Evolutionary conservation across 257 asterid genomes (phyloP).

Genomic region (Oldenlandia corymbosa): DNA sequence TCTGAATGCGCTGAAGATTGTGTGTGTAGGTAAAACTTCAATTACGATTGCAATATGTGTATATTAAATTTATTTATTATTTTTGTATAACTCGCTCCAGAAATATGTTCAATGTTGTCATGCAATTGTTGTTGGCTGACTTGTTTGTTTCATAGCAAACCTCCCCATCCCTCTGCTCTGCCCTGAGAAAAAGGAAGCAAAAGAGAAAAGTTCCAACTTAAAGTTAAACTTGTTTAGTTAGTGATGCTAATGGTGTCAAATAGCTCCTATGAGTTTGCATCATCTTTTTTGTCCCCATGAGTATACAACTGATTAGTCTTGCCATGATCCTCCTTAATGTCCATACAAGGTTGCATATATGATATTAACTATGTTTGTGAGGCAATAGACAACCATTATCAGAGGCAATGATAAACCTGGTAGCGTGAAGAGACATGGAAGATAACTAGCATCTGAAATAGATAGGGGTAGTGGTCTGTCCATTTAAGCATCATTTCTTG

Average conservation of each 20-base stretch:
- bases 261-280: neutral
- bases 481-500: neutral
- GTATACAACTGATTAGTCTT: no score
- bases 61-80: neutral
- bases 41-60: neutral
- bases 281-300: no score
- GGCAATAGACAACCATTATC: neutral
- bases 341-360: no score
- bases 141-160: no score
- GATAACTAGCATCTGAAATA: neutral
- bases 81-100: neutral
- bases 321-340: no score
- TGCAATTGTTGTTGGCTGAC: neutral
- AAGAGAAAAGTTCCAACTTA: neutral
- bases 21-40: constrained; percentile 70
- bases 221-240: neutral
- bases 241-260: neutral
- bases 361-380: no score
- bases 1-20: constrained; percentile 63
- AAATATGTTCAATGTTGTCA: neutral
- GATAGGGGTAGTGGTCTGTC: neutral
- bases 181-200: neutral
- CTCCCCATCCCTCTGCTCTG: neutral
- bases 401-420: neutral
- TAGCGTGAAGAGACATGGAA: neutral